Evolutionary conservation across 345 rosid species (phyloP).

Genomic region (Bruguiera gymnorhiza): DNA sequence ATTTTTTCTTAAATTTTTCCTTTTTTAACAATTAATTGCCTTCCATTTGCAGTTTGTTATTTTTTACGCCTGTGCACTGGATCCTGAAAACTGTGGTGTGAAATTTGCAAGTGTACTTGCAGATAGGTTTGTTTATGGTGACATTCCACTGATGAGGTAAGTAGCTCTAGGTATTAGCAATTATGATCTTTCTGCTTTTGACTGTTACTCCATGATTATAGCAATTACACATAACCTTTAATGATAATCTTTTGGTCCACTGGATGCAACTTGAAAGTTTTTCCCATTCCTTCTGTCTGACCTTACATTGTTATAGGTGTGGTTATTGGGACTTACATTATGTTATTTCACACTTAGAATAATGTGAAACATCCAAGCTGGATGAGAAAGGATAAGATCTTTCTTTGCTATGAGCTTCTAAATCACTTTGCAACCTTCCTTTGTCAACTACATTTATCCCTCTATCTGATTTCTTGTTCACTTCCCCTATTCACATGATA

Average conservation of each 20-base stretch:
- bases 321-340: too few species aligned
- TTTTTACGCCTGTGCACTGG: constrained; percentile 83
- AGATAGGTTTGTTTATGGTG: constrained; percentile 46
- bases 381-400: too few species aligned
- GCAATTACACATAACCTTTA: background rate
- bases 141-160: constrained; percentile 55
- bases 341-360: too few species aligned
- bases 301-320: too few species aligned
- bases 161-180: background rate
- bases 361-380: too few species aligned
- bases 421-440: too few species aligned
- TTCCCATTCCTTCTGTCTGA: too few species aligned
- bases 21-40: constrained; percentile 8
- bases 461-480: too few species aligned
- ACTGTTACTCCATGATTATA: background rate
- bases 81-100: constrained; percentile 73
- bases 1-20: background rate
- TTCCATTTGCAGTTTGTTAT: constrained; percentile 67
- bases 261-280: too few species aligned
- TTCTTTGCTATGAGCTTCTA: too few species aligned
- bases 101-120: constrained; percentile 54
- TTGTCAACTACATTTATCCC: too few species aligned
- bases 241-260: background rate
- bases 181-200: background rate
- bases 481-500: background rate